Base-by-base conservation (phyloP, 1,284 basidiomycete genomes). In the Trametes sp. region DNA sequence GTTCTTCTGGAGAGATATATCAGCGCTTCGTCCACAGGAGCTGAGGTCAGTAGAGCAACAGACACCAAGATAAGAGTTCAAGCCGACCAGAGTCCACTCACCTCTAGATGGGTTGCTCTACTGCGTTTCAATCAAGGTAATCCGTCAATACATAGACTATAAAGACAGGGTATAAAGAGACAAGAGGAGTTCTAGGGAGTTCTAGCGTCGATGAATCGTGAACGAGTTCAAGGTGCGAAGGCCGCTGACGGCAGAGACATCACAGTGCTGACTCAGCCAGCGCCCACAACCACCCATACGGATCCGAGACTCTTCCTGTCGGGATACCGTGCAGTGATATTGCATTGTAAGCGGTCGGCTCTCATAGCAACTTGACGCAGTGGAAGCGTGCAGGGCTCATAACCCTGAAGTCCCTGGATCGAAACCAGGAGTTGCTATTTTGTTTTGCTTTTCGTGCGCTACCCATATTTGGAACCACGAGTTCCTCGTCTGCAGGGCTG, bases 401-500 rank as follows among this genome's bases (percentile, higher is more conserved):
- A 59, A 59, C 57, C 57, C 57, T 59, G 57, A 59, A 59, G 57
- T 59, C 57, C 57, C 57, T 59, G 57, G 57, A 59, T 59, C 57
- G 57, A 59, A 59, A 59, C 57, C 57, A 59, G 57, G 57, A 59
- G 57, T 59, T 59, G 57, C 57, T 59, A 59, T 14, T 19, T 48
- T 46, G 11, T 5, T 33, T 46, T 35, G 13, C 4, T 33, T 33
- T 33, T 33, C 31, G 5, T 33, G 11, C n/a, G n/a, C n/a, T n/a
- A n/a, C n/a, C n/a, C n/a, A n/a, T n/a, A n/a, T n/a, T n/a, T n/a
- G n/a, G n/a, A n/a, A n/a, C n/a, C n/a, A n/a, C n/a, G n/a, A n/a
- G n/a, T n/a, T n/a, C n/a, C n/a, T n/a, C n/a, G n/a, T n/a, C n/a
- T n/a, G n/a, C n/a, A n/a, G n/a, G n/a, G n/a, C n/a, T n/a, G n/a